Base-by-base conservation (phyloP, 2,329 filamentous ascomycete species). In the Epicoccum nigrum region DNA sequence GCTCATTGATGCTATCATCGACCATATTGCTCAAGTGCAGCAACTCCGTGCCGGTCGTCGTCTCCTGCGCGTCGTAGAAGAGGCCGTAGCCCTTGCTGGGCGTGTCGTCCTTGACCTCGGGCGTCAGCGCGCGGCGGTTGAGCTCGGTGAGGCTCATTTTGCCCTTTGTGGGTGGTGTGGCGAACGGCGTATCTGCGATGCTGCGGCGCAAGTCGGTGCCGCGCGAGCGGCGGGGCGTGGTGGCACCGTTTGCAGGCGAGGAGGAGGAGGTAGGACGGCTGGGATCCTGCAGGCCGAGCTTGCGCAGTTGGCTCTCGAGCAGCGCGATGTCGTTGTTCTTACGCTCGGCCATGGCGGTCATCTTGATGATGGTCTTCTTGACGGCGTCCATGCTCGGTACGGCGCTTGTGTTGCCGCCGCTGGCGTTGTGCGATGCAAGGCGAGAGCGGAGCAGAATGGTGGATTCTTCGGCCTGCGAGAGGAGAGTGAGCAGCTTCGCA, bases 331-430 rank as follows among this genome's bases (percentile, higher is more conserved):
- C 93, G 51, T 88, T 90, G 68, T 89, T 94, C 69, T 90, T 89
- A 76, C 91, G 90, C 78, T 97, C 90, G 0, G 89, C 89, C 87
- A 97, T 93, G 53, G 80, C 83, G 27, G 92, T 97, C 88, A 99
- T 92, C 68, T 94, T 96, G 51, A 81, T 80, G 59, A 99, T 96
- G 1, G 94, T 99, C 53, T 89, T 90, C 61, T 92, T 87, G 16
- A 99, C 90, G 0, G 91, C 90, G 63, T 97, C 94, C 8, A 97
- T 90, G 0, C 92, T 97, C 0, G 94, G 94, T 4, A 87, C 83
- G 1, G 64, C 59, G 19, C 58, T 60, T 2, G 55, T 60, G 16
- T 66, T 66, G 15, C 80, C 81, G 7, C 81, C 79, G 1, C 83
- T 76, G 4, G 76, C 74, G 34, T 76, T 72, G 19, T 76, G 74